phyloP scores from a whole-genome alignment of 2,329 filamentous ascomycete species.

The Calycina marina region DNA sequence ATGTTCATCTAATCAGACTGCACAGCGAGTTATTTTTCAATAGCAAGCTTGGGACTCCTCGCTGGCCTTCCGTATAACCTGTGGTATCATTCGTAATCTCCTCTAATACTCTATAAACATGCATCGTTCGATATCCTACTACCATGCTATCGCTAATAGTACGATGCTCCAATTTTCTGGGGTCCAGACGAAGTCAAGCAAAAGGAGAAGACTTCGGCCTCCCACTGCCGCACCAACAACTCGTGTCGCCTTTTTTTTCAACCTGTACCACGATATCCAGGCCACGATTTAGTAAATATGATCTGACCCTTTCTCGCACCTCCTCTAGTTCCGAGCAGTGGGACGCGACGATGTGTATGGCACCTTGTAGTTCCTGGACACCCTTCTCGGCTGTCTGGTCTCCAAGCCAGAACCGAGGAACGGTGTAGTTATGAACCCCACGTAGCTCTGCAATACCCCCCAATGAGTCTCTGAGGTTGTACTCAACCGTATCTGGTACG shows the following conservation, averaged over 20 bases:
- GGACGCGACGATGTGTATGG: conserved; percentile 73
- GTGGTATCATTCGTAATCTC: background rate
- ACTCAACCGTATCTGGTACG: conserved; percentile 73
- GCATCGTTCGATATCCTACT: too few relatives aligned
- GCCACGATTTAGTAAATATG: conserved; percentile 53
- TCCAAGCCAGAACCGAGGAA: conserved; percentile 86
- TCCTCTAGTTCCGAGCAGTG: conserved; percentile 64
- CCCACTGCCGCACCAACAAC: conserved; percentile 41
- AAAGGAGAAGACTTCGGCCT: conserved; percentile 2
- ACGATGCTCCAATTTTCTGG: too few relatives aligned
- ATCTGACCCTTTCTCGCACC: conserved; percentile 60
- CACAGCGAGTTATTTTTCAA: too few relatives aligned
- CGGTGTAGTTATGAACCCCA: conserved; percentile 74
- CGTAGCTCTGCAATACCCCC: conserved; percentile 69
- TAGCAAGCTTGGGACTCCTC: too few relatives aligned
- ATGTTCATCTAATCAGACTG: too few relatives aligned
- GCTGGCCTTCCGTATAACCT: too few relatives aligned
- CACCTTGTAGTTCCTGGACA: conserved; percentile 51
- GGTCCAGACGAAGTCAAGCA: too few relatives aligned
- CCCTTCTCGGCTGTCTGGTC: conserved; percentile 35
- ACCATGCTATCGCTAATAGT: too few relatives aligned
- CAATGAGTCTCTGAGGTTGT: conserved; percentile 72
- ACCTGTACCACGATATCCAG: conserved; percentile 82
- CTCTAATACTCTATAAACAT: too few relatives aligned
- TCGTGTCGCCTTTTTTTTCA: conserved; percentile 63